Evolutionary conservation across 73 alveolate genomes (phyloP).

Genomic region (Paramecium caudatum): DNA sequence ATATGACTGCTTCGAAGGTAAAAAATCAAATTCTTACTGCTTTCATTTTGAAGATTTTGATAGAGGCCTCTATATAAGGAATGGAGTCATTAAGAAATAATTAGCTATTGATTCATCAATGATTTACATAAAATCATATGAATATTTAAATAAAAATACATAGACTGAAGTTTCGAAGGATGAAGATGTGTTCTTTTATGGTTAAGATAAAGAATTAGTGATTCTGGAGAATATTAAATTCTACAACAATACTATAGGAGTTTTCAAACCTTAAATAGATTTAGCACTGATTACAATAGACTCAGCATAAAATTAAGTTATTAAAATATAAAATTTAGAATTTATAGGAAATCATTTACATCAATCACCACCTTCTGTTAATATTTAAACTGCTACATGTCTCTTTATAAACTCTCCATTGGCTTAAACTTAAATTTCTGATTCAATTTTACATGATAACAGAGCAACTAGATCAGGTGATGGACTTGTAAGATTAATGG

Average conservation of each 20-base stretch:
- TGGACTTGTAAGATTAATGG: not conserved
- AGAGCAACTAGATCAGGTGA: constrained; percentile 19
- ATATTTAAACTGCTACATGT: not conserved
- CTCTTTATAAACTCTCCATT: constrained; percentile 10
- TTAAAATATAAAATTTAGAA: not conserved
- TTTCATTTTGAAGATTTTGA: constrained; percentile 20
- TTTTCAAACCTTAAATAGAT: not conserved
- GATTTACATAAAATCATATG: not conserved
- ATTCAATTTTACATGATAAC: not conserved
- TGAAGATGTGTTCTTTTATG: not conserved
- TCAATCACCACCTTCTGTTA: not conserved
- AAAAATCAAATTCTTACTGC: not conserved
- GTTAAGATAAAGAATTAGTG: not conserved
- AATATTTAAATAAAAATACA: constrained; percentile 6
- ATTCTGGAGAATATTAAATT: not conserved
- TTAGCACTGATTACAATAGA: not conserved
- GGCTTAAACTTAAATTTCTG: not conserved
- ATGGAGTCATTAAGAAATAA: not conserved
- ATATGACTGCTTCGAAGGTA: not conserved
- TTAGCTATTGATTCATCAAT: not conserved
- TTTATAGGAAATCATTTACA: constrained; percentile 50
- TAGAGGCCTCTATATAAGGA: not conserved
- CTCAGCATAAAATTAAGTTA: not conserved
- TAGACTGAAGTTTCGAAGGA: not conserved
- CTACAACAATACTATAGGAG: not conserved